These are phyloP conservation scores for Pseudogymnoascus sp. DNA, from an alignment of 2,329 filamentous ascomycete genomes.

Conservation along the genomic window DNA sequence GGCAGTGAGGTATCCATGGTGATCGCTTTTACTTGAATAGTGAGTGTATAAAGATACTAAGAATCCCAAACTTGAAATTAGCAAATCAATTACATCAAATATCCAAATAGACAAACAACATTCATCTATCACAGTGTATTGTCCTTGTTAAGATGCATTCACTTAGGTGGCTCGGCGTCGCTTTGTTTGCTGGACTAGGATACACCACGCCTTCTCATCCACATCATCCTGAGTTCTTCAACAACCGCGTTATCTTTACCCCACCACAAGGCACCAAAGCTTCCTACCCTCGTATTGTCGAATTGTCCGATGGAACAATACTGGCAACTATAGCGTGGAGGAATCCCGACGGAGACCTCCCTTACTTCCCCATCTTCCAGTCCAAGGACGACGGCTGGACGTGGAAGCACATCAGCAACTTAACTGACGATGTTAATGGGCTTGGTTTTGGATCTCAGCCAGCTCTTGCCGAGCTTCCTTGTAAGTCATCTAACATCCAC, in stretches of 20 bases:
- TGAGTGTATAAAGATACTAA: neutral
- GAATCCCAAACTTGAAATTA: neutral
- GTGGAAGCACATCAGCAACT: slow-evolving; percentile 57
- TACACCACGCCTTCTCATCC: neutral
- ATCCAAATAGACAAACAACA: neutral
- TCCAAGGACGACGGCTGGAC: slow-evolving; percentile 47
- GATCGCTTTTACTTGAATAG: neutral
- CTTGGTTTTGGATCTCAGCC: slow-evolving; percentile 64
- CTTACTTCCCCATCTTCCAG: slow-evolving; percentile 45
- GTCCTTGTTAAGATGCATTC: neutral
- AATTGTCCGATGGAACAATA: slow-evolving; percentile 33
- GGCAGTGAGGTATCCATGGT: neutral
- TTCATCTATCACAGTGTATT: neutral
- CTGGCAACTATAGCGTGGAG: slow-evolving; percentile 50
- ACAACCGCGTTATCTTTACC: neutral
- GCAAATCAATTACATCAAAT: neutral
- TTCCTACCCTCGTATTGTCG: slow-evolving; percentile 28
- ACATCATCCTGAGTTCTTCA: neutral
- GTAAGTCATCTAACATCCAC: neutral
- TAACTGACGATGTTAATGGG: slow-evolving; percentile 55
- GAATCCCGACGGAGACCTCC: slow-evolving; percentile 43
- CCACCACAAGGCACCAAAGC: neutral
- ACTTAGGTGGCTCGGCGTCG: neutral
- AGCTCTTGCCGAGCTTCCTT: slow-evolving; percentile 54
- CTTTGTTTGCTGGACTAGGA: neutral